A percentile compares a stretch with the other conserved stretches of the same genome.
Conservation (phyloP, 164 flowering plant genomes). For the Nymphaea thermarum region DNA sequence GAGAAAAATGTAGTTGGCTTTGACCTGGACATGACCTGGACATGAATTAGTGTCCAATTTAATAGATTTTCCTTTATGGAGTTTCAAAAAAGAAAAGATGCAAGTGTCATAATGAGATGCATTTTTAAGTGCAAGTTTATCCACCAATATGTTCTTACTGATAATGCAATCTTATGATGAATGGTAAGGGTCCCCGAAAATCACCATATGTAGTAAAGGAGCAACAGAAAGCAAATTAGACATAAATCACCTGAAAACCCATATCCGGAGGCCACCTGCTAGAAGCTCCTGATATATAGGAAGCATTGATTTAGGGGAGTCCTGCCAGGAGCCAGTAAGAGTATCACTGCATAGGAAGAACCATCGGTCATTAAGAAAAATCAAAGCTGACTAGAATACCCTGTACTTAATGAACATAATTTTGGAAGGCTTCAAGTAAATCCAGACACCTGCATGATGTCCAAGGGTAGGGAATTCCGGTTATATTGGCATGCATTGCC, state of each 20-base stretch:
- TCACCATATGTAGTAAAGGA: not conserved
- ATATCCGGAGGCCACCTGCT: slow-evolving; percentile 68
- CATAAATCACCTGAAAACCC: slow-evolving; percentile 71
- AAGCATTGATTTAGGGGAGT: slow-evolving; percentile 87
- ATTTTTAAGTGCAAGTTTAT: too few species aligned
- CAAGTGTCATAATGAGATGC: too few species aligned
- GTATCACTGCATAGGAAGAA: slow-evolving; percentile 38
- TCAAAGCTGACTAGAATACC: not conserved
- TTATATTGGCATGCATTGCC: slow-evolving; percentile 81
- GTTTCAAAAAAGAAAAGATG: too few species aligned
- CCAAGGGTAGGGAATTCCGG: slow-evolving; percentile 70
- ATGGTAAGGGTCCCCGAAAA: not conserved
- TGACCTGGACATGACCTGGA: too few species aligned
- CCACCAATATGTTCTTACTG: too few species aligned
- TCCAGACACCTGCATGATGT: slow-evolving; percentile 62
- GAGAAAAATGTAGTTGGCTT: too few species aligned
- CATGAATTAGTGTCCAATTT: too few species aligned
- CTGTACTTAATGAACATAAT: not conserved
- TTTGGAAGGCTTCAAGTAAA: not conserved
- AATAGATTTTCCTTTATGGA: too few species aligned
- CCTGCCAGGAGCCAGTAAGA: slow-evolving; percentile 65
- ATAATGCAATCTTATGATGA: too few species aligned
- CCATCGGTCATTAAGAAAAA: not conserved
- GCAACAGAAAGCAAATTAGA: not conserved
- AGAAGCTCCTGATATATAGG: slow-evolving; percentile 78